Conservation (phyloP, 78 protist species). For the Dictyostelium discoideum region DNA sequence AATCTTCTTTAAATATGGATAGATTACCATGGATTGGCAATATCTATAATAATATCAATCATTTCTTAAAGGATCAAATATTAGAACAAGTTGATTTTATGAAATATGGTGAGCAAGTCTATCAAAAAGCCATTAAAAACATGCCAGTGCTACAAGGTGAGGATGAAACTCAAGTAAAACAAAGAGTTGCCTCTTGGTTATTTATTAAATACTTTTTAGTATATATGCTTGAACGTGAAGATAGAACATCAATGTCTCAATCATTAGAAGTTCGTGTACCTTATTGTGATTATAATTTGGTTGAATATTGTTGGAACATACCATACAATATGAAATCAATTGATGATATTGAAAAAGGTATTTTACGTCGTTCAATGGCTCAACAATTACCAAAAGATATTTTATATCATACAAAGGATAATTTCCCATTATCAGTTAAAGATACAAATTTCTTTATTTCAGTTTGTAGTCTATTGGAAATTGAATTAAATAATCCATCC, state of each 20-base stretch:
- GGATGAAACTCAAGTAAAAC: background rate
- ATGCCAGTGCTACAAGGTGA: background rate
- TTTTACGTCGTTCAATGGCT: background rate
- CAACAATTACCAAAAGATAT: background rate
- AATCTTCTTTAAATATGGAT: background rate
- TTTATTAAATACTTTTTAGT: background rate
- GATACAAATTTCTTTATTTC: background rate
- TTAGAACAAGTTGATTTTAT: background rate
- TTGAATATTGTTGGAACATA: background rate
- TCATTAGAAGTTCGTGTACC: slow-evolving; percentile 3
- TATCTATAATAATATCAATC: background rate
- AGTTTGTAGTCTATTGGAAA: background rate
- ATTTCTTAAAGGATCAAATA: background rate
- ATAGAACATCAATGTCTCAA: background rate
- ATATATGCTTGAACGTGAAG: background rate
- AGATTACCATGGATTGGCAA: background rate
- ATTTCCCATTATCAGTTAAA: background rate
- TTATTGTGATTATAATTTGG: slow-evolving; percentile 3
- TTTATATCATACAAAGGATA: background rate
- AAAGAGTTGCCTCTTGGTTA: background rate
- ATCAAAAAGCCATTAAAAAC: background rate
- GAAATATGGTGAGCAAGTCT: background rate
- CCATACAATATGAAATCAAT: background rate
- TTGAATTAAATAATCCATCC: background rate
- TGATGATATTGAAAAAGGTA: slow-evolving; percentile 3